Evolutionary conservation across 169 alveolate species (phyloP), one percentile per base, ranked within the genome.

Genomic region (Theileria parva): DNA sequence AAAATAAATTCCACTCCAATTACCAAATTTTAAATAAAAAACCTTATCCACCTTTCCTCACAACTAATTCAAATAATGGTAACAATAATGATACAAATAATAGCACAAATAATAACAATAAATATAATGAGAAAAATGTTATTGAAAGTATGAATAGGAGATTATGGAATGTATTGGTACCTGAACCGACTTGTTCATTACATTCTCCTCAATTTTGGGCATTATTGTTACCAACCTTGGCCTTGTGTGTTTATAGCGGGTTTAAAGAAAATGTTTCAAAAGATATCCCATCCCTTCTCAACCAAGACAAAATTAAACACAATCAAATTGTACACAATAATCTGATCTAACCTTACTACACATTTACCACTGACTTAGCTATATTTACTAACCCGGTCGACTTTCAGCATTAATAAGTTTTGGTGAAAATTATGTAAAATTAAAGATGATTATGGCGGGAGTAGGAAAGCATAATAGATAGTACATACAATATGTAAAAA

Each of bases 171-270:
- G 68, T 85, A 15, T 57, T 83, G 55, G 89, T 83, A 25, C 86
- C 86, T n/a, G 89, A 83, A 77, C 59, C 80, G 30, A 83, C 57
- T 63, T 83, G 89, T 86, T 53, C 86, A 13, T 79, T 61, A 27
- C 27, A 48, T n/a, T 65, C 86, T 1, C 86, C 89, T 0, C 86
- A 76, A 61, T 75, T 83, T 50, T 75, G 85, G 85, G 72, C 75
- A 5, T 44, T 83, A 32, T 34, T 69, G 3, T 53, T 55, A 15
- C 77, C 80, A 23, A 83, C 89, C 0, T 19, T 59, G 28, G 59
- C 81, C 34, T 61, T 83, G 77, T 75, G 75, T 75, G 37, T 59
- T 30, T 83, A 75, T 76, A 83, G 66, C 66, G 67, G 89, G 39
- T 9, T 21, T 4, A 39, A 59, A 57, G 48, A 75, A 28, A 65